Conservation (phyloP, 1,139 yeast genomes). For the Arxiozyma slooffiae region DNA sequence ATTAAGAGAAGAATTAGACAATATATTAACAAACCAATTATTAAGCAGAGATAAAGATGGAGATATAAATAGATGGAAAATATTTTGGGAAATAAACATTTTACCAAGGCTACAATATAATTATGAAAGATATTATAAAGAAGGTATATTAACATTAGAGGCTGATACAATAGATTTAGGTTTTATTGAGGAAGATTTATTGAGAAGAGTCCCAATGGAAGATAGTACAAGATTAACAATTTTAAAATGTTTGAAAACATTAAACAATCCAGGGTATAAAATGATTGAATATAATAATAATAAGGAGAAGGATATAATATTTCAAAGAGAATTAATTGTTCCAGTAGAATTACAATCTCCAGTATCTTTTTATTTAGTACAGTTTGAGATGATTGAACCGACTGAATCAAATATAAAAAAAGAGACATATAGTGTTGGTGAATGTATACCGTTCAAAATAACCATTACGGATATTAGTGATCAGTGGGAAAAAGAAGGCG, state of each 20-base stretch:
- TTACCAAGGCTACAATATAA: slow-evolving; percentile 18
- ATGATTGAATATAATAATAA: slow-evolving; percentile 16
- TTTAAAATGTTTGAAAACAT: slow-evolving; percentile 12
- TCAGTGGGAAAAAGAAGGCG: slow-evolving; percentile 16
- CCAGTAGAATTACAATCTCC: slow-evolving; percentile 24
- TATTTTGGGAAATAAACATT: slow-evolving; percentile 19
- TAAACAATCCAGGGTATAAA: slow-evolving; percentile 13
- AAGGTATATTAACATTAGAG: slow-evolving; percentile 8
- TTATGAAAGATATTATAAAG: slow-evolving; percentile 14
- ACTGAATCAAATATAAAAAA: not conserved
- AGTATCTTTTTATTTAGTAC: slow-evolving; percentile 19
- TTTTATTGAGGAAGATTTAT: not conserved
- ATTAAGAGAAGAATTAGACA: slow-evolving; percentile 23
- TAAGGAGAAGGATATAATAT: slow-evolving; percentile 15
- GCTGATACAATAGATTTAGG: slow-evolving; percentile 1
- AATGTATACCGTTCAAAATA: slow-evolving; percentile 15
- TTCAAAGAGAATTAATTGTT: slow-evolving; percentile 16
- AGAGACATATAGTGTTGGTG: slow-evolving; percentile 12
- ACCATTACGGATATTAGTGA: slow-evolving; percentile 14
- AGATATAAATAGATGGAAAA: slow-evolving; percentile 19
- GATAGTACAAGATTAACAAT: slow-evolving; percentile 12
- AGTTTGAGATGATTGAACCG: slow-evolving; percentile 6
- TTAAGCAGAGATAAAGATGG: slow-evolving; percentile 21
- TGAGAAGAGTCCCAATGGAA: slow-evolving; percentile 10
- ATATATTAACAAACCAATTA: slow-evolving; percentile 22